Conservation (phyloP, 208 protist species). For the Trypanosoma lewisi region DNA sequence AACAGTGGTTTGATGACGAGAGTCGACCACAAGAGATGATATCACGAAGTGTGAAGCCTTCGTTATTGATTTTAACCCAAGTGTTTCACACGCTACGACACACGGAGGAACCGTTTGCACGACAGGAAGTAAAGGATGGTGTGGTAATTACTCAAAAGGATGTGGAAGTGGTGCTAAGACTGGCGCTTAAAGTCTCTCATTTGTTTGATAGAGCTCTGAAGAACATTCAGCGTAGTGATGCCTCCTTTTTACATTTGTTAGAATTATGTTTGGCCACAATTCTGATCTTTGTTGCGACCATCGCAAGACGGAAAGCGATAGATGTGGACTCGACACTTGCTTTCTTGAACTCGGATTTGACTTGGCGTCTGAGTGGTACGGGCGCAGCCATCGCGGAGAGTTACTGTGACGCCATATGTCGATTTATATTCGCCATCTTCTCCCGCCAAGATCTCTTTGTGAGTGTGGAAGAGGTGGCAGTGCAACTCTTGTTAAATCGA, state of each 20-base stretch:
- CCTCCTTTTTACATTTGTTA: conserved; percentile 28
- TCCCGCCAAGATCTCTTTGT: conserved; percentile 39
- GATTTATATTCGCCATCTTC: conserved; percentile 37
- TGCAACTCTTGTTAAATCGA: conserved; percentile 39
- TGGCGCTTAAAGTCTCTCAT: conserved; percentile 28
- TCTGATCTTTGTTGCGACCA: conserved; percentile 34
- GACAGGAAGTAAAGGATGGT: conserved; percentile 24
- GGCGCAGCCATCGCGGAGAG: conserved; percentile 39
- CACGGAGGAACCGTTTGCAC: conserved; percentile 35
- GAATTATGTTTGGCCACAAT: conserved; percentile 32
- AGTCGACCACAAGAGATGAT: not conserved
- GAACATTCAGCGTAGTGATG: not conserved
- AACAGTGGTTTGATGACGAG: conserved; percentile 1
- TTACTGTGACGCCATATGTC: conserved; percentile 44
- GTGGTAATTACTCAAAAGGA: conserved; percentile 48
- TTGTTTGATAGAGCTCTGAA: conserved; percentile 18
- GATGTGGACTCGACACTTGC: conserved; percentile 44
- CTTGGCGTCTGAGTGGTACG: conserved; percentile 54
- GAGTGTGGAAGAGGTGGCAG: conserved; percentile 42
- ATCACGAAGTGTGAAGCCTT: not conserved
- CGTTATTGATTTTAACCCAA: conserved; percentile 9
- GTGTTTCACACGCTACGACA: conserved; percentile 4
- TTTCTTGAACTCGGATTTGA: conserved; percentile 38
- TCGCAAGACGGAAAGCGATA: conserved; percentile 29
- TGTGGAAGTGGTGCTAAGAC: conserved; percentile 38